phyloP scores from a whole-genome alignment of 805 yeast species.

The Sugiyamaella valdiviana region DNA sequence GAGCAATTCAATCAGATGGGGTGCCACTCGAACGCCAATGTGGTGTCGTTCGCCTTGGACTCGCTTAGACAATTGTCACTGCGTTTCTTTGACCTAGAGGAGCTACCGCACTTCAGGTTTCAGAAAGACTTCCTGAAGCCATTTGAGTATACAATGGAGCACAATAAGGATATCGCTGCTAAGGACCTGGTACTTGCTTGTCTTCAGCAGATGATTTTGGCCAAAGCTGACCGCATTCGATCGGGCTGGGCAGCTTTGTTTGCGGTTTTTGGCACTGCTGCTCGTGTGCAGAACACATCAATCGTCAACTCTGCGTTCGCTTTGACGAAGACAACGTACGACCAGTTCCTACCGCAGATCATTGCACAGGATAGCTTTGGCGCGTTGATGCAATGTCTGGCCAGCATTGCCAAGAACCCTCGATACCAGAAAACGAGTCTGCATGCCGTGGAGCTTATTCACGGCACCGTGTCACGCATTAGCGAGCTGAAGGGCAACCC shows the following conservation, averaged over 20 bases:
- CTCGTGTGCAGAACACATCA: slow-evolving; percentile 50
- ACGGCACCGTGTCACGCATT: slow-evolving; percentile 52
- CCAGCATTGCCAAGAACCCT: slow-evolving; percentile 78
- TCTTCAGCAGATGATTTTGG: slow-evolving; percentile 73
- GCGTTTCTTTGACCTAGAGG: slow-evolving; percentile 90
- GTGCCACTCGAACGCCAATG: slow-evolving; percentile 65
- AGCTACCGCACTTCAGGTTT: slow-evolving; percentile 89
- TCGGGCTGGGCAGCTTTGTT: slow-evolving; percentile 95
- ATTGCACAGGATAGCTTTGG: slow-evolving; percentile 60
- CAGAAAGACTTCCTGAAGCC: slow-evolving; percentile 92
- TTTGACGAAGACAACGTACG: slow-evolving; percentile 55
- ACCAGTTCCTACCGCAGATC: slow-evolving; percentile 55
- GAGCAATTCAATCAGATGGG: slow-evolving; percentile 81
- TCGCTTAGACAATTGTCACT: slow-evolving; percentile 88
- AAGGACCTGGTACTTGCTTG: slow-evolving; percentile 89
- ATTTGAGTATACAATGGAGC: slow-evolving; percentile 67
- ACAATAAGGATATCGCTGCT: slow-evolving; percentile 62
- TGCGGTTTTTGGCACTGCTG: slow-evolving; percentile 69
- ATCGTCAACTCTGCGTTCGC: slow-evolving; percentile 60
- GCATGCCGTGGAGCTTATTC: slow-evolving; percentile 71
- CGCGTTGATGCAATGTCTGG: slow-evolving; percentile 66
- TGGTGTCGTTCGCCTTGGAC: slow-evolving; percentile 87
- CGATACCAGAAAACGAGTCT: slow-evolving; percentile 70
- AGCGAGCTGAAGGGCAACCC: slow-evolving; percentile 33
- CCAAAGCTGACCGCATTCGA: slow-evolving; percentile 65